Percentiles rank a stretch among this genome's conserved stretches.
Evolutionary conservation across 2,329 filamentous ascomycete genomes (phyloP).

Genomic region (Gliomastix tumulicola): DNA sequence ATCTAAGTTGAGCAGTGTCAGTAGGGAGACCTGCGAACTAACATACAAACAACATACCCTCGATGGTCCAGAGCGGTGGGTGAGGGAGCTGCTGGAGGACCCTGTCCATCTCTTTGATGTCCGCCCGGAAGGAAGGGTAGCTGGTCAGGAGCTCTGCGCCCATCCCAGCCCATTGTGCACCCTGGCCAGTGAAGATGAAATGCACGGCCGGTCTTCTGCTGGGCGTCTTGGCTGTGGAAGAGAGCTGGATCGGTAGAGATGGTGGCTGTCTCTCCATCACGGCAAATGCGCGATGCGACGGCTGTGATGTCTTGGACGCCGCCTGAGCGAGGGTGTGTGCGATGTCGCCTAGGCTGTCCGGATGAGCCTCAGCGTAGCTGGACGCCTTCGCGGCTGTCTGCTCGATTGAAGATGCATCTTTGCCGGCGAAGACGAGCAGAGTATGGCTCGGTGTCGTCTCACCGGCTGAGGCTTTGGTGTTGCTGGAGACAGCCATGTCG

Average conservation of each 20-base stretch:
- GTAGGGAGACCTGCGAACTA: too few species aligned
- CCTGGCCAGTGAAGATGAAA: constrained; percentile 37
- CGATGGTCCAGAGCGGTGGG: neutral
- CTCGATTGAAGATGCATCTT: too few species aligned
- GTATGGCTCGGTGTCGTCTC: too few species aligned
- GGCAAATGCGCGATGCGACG: too few species aligned
- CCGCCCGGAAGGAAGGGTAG: constrained; percentile 6
- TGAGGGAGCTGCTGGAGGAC: neutral
- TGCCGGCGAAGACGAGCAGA: too few species aligned
- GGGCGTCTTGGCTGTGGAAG: constrained; percentile 14
- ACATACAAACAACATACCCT: constrained; percentile 1
- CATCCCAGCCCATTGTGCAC: constrained; percentile 35
- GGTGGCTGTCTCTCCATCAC: too few species aligned
- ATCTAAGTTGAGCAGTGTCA: too few species aligned
- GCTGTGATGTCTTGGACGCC: too few species aligned
- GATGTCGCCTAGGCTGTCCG: neutral
- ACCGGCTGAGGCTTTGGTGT: too few species aligned
- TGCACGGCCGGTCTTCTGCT: constrained; percentile 14
- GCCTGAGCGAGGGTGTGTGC: neutral
- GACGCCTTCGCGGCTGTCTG: too few species aligned
- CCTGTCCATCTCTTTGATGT: constrained; percentile 2
- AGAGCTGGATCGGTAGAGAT: too few species aligned
- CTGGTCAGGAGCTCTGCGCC: constrained; percentile 31
- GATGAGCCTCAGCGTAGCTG: neutral
- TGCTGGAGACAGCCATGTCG: too few species aligned